These are phyloP conservation scores for Dendrobium officinale DNA, from an alignment of 106 monocot species.

Conservation along the genomic window DNA sequence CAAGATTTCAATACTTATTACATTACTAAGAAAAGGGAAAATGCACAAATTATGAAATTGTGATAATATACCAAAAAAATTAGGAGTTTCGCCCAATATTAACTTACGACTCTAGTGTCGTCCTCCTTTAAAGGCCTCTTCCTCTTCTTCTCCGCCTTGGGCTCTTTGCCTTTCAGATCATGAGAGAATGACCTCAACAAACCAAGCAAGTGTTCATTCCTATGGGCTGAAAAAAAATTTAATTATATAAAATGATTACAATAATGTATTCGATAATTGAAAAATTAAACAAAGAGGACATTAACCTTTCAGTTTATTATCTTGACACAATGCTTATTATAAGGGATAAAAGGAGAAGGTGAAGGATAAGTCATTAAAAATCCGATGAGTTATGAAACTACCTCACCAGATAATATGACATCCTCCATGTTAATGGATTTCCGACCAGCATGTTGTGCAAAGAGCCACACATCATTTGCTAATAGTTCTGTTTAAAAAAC, in stretches of 20 bases:
- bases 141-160: conserved; percentile 65
- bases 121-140: conserved; percentile 51
- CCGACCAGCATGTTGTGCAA: conserved; percentile 82
- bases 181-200: conserved; percentile 52
- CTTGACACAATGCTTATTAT: background rate
- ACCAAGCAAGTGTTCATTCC: conserved; percentile 61
- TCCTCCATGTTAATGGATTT: conserved; percentile 86
- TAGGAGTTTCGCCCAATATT: background rate
- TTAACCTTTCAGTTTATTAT: background rate
- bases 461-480: conserved; percentile 71
- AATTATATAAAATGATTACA: background rate
- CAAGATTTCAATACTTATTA: background rate
- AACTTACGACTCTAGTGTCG: conserved; percentile 4
- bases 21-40: background rate
- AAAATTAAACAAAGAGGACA: background rate
- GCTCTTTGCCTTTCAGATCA: conserved; percentile 76
- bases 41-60: background rate
- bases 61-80: background rate
- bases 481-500: conserved; percentile 52
- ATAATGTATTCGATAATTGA: background rate
- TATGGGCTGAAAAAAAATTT: conserved; percentile 51
- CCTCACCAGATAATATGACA: conserved; percentile 67
- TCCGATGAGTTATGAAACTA: background rate
- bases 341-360: background rate
- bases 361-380: background rate